phyloP scores from a whole-genome alignment of 371 early-diverging fungal species.

The Mortierella sp. region DNA sequence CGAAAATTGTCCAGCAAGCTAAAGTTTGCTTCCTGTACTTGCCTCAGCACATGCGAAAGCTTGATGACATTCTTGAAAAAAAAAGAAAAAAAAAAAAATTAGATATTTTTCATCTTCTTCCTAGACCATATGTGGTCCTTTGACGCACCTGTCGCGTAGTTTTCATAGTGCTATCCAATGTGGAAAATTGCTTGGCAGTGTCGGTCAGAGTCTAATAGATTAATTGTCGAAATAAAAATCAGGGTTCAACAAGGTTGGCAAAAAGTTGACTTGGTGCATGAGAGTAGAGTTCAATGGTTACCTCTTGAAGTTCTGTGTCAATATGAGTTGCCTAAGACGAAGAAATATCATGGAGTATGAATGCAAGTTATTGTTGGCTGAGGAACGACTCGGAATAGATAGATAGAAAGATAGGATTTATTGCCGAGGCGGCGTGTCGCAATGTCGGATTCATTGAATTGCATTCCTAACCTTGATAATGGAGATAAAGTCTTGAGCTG shows the following conservation, averaged over 20 bases:
- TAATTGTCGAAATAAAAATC: neutral
- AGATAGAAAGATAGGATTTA: slow-evolving; percentile 1
- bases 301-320: slow-evolving; percentile 38
- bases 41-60: slow-evolving; percentile 20
- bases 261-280: too few relatives aligned
- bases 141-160: slow-evolving; percentile 38
- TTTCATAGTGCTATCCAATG: slow-evolving; percentile 33
- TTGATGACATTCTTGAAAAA: slow-evolving; percentile 34
- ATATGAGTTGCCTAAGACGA: slow-evolving; percentile 20
- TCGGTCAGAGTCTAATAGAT: slow-evolving; percentile 27
- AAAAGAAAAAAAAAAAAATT: neutral
- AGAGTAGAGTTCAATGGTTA: neutral
- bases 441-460: neutral
- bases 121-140: neutral
- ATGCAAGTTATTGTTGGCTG: too few relatives aligned
- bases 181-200: slow-evolving; percentile 38
- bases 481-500: slow-evolving; percentile 37
- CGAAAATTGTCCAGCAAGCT: slow-evolving; percentile 42
- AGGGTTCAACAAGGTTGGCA: neutral
- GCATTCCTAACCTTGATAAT: slow-evolving; percentile 35
- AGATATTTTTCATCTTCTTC: neutral
- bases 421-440: neutral
- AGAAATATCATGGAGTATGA: neutral
- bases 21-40: slow-evolving; percentile 50
- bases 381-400: neutral